These are phyloP conservation scores for Crepidotus variabilis DNA, from an alignment of 768 basidiomycete species.

Conservation along the genomic window DNA sequence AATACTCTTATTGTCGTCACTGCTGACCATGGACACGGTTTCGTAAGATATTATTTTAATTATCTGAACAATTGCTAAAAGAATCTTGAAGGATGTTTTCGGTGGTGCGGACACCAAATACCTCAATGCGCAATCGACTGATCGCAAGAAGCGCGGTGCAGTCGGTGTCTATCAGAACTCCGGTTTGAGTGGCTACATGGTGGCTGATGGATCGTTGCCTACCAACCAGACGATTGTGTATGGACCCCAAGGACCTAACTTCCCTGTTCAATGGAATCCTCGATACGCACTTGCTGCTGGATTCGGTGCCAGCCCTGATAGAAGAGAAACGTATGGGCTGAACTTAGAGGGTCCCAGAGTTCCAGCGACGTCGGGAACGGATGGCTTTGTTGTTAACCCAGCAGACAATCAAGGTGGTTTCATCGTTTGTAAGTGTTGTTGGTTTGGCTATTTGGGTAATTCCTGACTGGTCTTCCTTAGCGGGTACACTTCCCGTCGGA, in stretches of 20 bases:
- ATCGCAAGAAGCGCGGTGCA: slow-evolving; percentile 31
- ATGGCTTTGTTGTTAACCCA: slow-evolving; percentile 31
- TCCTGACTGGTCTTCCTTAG: slow-evolving; percentile 10
- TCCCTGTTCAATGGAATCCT: slow-evolving; percentile 43
- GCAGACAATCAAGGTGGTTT: slow-evolving; percentile 32
- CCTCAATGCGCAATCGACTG: slow-evolving; percentile 26
- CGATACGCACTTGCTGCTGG: slow-evolving; percentile 39
- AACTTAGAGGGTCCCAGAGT: slow-evolving; percentile 32
- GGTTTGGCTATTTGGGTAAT: not conserved
- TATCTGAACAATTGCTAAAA: not conserved
- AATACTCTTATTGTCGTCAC: slow-evolving; percentile 41
- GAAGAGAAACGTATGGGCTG: slow-evolving; percentile 33
- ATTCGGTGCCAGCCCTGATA: slow-evolving; percentile 39
- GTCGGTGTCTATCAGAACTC: slow-evolving; percentile 36
- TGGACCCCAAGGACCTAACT: slow-evolving; percentile 38
- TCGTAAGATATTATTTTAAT: slow-evolving; percentile 23
- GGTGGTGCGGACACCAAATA: slow-evolving; percentile 39
- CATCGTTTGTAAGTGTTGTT: slow-evolving; percentile 22
- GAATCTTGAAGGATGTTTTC: slow-evolving; percentile 32
- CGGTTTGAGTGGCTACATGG: slow-evolving; percentile 38
- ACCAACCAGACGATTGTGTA: slow-evolving; percentile 34
- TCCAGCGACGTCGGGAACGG: slow-evolving; percentile 25
- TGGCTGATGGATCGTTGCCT: slow-evolving; percentile 31
- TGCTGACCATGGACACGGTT: slow-evolving; percentile 45
- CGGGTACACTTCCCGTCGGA: slow-evolving; percentile 30